Conservation (phyloP, 768 basidiomycete genomes). For the Lentinula boryana region DNA sequence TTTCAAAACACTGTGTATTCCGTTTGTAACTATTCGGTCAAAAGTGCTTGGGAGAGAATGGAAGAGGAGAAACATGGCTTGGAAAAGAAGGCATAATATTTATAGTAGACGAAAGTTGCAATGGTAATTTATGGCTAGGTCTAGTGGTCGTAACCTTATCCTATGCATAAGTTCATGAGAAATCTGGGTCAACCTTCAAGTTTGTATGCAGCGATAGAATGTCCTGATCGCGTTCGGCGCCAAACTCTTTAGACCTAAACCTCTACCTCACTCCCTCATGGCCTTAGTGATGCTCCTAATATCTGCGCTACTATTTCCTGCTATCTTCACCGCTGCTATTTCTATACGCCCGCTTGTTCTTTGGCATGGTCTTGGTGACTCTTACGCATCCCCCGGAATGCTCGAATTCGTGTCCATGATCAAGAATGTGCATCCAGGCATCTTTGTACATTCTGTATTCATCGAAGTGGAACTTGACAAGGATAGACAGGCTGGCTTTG, state of each 20-base stretch:
- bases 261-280: not conserved
- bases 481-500: constrained; percentile 68
- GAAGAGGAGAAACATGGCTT: too few species aligned
- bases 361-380: constrained; percentile 80
- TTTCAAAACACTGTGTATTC: not conserved
- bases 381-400: constrained; percentile 69
- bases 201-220: too few species aligned
- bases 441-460: constrained; percentile 73
- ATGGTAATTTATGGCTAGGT: too few species aligned
- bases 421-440: constrained; percentile 60
- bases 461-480: constrained; percentile 54
- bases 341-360: constrained; percentile 52
- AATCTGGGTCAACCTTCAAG: too few species aligned
- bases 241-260: not conserved
- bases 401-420: constrained; percentile 54
- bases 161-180: too few species aligned
- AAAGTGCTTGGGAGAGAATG: too few species aligned
- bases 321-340: not conserved
- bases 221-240: too few species aligned
- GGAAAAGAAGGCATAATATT: too few species aligned
- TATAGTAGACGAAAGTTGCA: too few species aligned
- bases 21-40: too few species aligned
- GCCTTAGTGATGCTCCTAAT: not conserved
- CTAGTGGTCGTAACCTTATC: too few species aligned
- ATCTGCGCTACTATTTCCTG: not conserved